Evolutionary conservation across 805 yeast species (phyloP).

Genomic region (Metschnikowia anglica): DNA sequence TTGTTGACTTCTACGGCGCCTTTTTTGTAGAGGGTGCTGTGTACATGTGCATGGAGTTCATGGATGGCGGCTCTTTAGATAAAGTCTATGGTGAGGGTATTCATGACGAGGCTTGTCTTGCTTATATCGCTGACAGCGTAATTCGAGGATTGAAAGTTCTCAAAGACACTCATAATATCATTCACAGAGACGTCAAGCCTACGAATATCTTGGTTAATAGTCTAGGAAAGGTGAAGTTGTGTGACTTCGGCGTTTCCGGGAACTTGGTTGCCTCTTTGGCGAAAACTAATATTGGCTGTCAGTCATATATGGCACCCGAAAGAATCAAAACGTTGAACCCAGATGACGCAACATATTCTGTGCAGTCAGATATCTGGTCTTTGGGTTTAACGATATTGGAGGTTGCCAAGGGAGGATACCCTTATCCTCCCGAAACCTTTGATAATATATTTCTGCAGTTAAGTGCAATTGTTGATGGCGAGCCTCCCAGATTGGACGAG

Average conservation of each 20-base stretch:
- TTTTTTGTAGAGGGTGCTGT: conserved; percentile 97
- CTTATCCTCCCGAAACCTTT: conserved; percentile 94
- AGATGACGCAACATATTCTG: conserved; percentile 79
- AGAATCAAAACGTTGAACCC: conserved; percentile 76
- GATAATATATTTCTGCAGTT: conserved; percentile 88
- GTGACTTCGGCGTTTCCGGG: conserved; percentile 97
- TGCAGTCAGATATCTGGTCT: conserved; percentile 95
- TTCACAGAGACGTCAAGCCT: conserved; percentile 96
- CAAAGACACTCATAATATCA: conserved; percentile 87
- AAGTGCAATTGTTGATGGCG: conserved; percentile 75
- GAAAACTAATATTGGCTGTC: conserved; percentile 95
- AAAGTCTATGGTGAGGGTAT: conserved; percentile 64
- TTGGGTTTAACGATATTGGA: conserved; percentile 84
- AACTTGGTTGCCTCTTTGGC: conserved; percentile 93
- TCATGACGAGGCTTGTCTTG: conserved; percentile 75
- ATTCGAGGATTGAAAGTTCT: conserved; percentile 78
- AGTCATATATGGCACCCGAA: conserved; percentile 98
- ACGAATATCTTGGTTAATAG: conserved; percentile 86
- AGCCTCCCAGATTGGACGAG: conserved; percentile 28
- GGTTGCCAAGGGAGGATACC: conserved; percentile 86
- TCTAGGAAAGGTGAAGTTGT: conserved; percentile 81
- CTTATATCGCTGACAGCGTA: conserved; percentile 75
- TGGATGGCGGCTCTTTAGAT: conserved; percentile 96
- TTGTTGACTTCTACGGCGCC: conserved; percentile 96
- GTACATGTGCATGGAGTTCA: conserved; percentile 95